Conservation (phyloP, 768 basidiomycete species). For the Podaxis rugospora region DNA sequence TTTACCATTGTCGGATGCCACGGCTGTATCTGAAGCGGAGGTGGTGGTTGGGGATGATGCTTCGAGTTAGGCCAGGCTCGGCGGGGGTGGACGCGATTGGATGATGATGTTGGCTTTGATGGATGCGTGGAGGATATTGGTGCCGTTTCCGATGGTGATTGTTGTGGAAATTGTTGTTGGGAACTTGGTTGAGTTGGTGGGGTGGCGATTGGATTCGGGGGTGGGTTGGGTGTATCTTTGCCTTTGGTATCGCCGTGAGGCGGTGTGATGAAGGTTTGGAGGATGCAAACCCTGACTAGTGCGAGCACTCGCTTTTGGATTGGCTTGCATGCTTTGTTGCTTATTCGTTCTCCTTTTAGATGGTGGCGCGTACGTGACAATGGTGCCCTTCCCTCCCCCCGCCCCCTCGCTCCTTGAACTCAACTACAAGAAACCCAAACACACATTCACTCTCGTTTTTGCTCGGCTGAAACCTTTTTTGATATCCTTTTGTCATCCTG, state of each 20-base stretch:
- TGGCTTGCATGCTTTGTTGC: background rate
- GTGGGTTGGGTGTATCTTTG: background rate
- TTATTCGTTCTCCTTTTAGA: background rate
- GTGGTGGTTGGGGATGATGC: background rate
- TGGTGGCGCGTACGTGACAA: background rate
- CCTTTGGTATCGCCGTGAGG: too few species aligned
- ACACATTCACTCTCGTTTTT: background rate
- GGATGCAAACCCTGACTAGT: too few species aligned
- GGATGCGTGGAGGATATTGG: background rate
- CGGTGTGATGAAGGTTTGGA: too few species aligned
- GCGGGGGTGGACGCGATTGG: constrained; percentile 5
- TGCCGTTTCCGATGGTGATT: constrained; percentile 4
- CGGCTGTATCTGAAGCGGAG: too few species aligned
- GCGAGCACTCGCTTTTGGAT: background rate
- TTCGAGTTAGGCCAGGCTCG: constrained; percentile 10
- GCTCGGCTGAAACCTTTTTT: background rate
- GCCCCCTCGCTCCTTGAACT: background rate
- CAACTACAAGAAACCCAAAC: background rate
- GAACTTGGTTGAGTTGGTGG: background rate
- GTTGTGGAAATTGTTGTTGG: constrained; percentile 1
- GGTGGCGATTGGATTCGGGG: background rate
- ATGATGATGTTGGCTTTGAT: background rate
- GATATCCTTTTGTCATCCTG: background rate
- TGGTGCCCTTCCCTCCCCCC: background rate
- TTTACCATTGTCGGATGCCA: background rate